These are phyloP conservation scores for Tilletia walkeri DNA, from an alignment of 1,284 basidiomycete genomes.

Conservation along the genomic window DNA sequence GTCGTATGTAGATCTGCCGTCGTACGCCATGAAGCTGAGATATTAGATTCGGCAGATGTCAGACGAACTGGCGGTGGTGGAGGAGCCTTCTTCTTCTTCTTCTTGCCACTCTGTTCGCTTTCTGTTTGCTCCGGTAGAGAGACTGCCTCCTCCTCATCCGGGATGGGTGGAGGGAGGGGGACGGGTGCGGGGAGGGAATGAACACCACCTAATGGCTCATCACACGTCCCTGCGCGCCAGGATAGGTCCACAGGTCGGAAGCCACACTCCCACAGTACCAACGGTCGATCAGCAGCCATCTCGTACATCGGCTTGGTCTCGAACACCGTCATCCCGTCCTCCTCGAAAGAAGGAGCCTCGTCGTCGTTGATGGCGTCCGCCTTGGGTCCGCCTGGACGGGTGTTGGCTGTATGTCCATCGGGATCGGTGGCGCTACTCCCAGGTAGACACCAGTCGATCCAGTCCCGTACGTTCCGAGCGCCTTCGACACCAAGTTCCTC, in stretches of 20 bases:
- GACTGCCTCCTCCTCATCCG: conserved; percentile 15
- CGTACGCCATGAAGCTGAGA: conserved; percentile 14
- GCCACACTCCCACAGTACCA: conserved; percentile 87
- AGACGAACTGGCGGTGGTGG: neutral
- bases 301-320: conserved; percentile 77
- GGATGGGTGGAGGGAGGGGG: neutral
- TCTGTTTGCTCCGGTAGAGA: neutral
- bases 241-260: conserved; percentile 68
- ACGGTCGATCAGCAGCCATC: conserved; percentile 86
- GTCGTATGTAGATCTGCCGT: conserved; percentile 30
- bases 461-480: neutral
- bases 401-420: conserved; percentile 19
- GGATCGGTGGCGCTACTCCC: conserved; percentile 18
- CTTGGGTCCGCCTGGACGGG: conserved; percentile 12
- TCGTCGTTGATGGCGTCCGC: neutral
- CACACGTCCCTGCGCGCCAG: conserved; percentile 70
- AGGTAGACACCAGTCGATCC: conserved; percentile 18
- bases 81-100: neutral
- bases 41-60: neutral
- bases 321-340: conserved; percentile 27
- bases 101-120: neutral
- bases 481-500: neutral
- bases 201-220: conserved; percentile 41
- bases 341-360: neutral
- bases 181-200: neutral